Percentiles rank a stretch among this genome's conserved stretches.
Conservation (phyloP, 2,329 filamentous ascomycete genomes). For the Hirsutella thompsonii region DNA sequence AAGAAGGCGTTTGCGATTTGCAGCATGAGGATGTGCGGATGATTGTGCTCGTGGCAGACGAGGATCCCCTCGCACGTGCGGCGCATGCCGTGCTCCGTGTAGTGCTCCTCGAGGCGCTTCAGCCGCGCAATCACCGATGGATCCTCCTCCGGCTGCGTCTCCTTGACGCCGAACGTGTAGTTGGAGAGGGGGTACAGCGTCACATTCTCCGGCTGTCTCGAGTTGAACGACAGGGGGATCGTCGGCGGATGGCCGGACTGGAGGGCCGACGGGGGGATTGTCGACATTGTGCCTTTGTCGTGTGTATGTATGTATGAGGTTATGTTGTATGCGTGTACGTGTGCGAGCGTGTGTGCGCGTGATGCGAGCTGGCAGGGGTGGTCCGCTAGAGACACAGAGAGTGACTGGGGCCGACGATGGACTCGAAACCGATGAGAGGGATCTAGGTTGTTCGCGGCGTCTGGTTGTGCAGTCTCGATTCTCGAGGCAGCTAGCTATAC, state of each 20-base stretch:
- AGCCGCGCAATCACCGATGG: constrained; percentile 86
- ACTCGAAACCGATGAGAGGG: too few species aligned
- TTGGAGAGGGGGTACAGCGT: constrained; percentile 91
- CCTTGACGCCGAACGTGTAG: constrained; percentile 98
- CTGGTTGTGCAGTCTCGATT: too few species aligned
- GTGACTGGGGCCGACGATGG: too few species aligned
- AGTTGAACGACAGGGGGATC: constrained; percentile 72
- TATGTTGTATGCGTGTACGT: too few species aligned
- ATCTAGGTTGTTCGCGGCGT: too few species aligned
- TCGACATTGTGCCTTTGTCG: too few species aligned
- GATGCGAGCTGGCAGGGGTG: too few species aligned
- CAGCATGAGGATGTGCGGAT: constrained; percentile 96
- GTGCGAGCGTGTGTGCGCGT: too few species aligned
- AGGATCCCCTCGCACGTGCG: constrained; percentile 94
- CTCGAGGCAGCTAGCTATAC: too few species aligned
- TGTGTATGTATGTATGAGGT: too few species aligned
- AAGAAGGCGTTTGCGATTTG: constrained; percentile 99
- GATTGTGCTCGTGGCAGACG: constrained; percentile 97
- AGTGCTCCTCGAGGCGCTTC: constrained; percentile 93
- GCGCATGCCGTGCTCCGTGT: constrained; percentile 83
- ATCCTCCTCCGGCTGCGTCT: constrained; percentile 95
- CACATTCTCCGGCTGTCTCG: constrained; percentile 79
- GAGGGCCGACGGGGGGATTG: constrained; percentile 61
- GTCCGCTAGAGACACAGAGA: too few species aligned
- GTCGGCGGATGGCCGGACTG: constrained; percentile 70